phyloP scores from a whole-genome alignment of 148 eudicot species.

The Nyssa sinensis region DNA sequence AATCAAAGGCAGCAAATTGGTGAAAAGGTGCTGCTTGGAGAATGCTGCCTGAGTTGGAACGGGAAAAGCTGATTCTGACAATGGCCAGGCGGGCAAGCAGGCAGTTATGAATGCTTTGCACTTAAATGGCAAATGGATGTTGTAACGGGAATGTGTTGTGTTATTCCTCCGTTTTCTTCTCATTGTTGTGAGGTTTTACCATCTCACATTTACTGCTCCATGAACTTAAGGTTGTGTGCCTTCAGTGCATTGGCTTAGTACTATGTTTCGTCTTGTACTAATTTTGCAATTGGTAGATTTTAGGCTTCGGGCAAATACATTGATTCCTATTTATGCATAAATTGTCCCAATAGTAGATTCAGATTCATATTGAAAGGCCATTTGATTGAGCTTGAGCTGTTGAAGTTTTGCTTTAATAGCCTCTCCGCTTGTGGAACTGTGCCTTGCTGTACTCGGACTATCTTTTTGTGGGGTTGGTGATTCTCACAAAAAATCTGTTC shows the following conservation, averaged over 20 bases:
- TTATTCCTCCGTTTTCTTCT: not conserved
- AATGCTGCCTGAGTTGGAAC: not conserved
- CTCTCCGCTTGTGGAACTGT: too few species aligned
- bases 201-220: not conserved
- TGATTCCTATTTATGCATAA: not conserved
- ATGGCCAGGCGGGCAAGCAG: not conserved
- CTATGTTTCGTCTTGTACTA: not conserved
- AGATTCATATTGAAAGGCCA: not conserved
- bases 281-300: not conserved
- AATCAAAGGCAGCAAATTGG: not conserved
- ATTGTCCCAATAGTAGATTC: too few species aligned
- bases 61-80: not conserved
- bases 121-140: not conserved
- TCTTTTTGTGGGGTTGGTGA: too few species aligned
- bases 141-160: constrained; percentile 1
- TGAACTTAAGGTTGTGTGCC: not conserved
- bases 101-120: not conserved
- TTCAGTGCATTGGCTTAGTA: not conserved
- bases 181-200: not conserved
- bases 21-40: not conserved
- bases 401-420: too few species aligned
- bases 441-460: too few species aligned
- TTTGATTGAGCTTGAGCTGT: not conserved
- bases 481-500: too few species aligned
- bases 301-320: not conserved